Conservation (phyloP, 495 filamentous ascomycete species). For the Sporormia fimetaria region DNA sequence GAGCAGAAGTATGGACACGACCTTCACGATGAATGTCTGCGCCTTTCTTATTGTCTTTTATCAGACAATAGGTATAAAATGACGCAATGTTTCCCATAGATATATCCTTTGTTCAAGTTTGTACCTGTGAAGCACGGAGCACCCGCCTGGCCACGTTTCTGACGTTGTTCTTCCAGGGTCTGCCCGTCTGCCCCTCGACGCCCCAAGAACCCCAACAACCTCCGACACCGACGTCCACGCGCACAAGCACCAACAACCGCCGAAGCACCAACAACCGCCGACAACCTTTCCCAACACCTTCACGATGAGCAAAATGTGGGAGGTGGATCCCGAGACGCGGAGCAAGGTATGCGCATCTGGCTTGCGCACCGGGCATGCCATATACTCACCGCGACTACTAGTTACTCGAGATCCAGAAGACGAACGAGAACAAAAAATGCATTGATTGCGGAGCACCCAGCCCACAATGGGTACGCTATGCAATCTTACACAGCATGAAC, state of each 20-base stretch:
- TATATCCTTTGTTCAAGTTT: no score
- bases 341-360: constrained; percentile 54
- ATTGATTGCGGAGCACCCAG: constrained; percentile 89
- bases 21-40: no score
- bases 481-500: no score
- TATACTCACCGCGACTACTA: constrained; percentile 29
- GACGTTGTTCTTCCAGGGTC: no score
- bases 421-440: constrained; percentile 72
- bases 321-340: constrained; percentile 91
- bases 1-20: no score
- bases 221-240: constrained; percentile 2
- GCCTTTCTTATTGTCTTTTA: no score
- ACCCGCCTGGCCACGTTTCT: constrained; percentile 21
- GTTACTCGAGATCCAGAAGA: constrained; percentile 82
- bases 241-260: not conserved
- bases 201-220: no score
- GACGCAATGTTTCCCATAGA: no score
- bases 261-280: not conserved
- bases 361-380: not conserved
- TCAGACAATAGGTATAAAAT: no score
- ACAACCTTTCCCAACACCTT: not conserved
- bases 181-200: constrained; percentile 13
- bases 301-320: constrained; percentile 64
- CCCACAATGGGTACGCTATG: constrained; percentile 78
- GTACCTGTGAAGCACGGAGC: no score